Conservation (phyloP, 2,329 filamentous ascomycete species). For the Knoxdaviesia proteae region DNA sequence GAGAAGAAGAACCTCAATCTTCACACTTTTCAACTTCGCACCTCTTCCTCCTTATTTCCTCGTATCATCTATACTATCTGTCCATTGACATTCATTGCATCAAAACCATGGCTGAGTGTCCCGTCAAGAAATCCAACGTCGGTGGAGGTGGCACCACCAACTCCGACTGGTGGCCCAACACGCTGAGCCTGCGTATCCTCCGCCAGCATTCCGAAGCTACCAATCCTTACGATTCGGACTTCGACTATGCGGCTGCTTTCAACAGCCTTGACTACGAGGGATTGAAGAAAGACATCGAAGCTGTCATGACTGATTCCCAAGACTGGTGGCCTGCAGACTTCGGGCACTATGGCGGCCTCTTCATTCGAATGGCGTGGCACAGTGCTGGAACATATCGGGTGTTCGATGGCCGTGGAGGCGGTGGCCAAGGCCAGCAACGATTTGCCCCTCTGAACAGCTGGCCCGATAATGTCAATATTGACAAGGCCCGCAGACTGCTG, state of each 20-base stretch:
- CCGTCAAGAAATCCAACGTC: conserved; percentile 15
- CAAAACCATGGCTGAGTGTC: conserved; percentile 12
- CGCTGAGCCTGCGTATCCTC: conserved; percentile 47
- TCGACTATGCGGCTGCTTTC: conserved; percentile 55
- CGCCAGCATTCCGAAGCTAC: conserved; percentile 45
- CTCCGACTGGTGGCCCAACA: conserved; percentile 55
- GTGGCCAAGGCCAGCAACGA: conserved; percentile 54
- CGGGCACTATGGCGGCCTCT: conserved; percentile 62
- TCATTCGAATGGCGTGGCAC: conserved; percentile 69
- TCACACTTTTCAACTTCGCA: too few species aligned
- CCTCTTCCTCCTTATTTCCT: too few species aligned
- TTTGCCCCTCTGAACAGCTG: conserved; percentile 65
- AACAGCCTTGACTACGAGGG: conserved; percentile 48
- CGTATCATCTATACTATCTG: too few species aligned
- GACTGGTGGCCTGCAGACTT: conserved; percentile 70
- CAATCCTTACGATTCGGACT: conserved; percentile 43
- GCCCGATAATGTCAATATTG: conserved; percentile 59
- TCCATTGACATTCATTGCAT: too few species aligned
- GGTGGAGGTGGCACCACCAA: conserved; percentile 46
- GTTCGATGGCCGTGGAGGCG: conserved; percentile 53
- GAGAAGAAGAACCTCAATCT: too few species aligned
- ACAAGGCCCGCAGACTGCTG: conserved; percentile 61
- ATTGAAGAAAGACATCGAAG: conserved; percentile 53
- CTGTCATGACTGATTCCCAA: conserved; percentile 57
- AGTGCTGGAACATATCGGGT: conserved; percentile 60